phyloP scores from a whole-genome alignment of 129 eudicot species.

The Flaveria linearis region DNA sequence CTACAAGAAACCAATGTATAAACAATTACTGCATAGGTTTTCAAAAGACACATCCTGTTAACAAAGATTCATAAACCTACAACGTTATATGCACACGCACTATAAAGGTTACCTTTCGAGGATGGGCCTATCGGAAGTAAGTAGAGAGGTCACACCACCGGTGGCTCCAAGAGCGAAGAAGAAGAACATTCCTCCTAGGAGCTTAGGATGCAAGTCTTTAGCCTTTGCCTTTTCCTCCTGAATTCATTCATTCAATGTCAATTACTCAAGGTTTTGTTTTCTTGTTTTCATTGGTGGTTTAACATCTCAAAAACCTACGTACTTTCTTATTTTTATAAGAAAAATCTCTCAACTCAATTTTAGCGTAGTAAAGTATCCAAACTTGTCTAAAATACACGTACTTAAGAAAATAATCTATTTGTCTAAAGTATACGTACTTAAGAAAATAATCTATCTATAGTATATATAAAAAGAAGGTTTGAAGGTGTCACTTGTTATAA shows the following conservation, averaged over 20 bases:
- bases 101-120: slow-evolving; percentile 63
- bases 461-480: too few species aligned
- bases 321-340: background rate
- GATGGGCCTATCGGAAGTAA: slow-evolving; percentile 89
- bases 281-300: background rate
- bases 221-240: slow-evolving; percentile 98
- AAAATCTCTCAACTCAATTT: background rate
- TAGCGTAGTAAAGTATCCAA: background rate
- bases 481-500: too few species aligned
- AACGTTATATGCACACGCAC: slow-evolving; percentile 4
- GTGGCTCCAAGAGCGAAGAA: slow-evolving; percentile 96
- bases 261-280: background rate
- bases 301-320: background rate
- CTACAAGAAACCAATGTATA: slow-evolving; percentile 47
- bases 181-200: slow-evolving; percentile 93
- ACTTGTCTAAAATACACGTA: background rate
- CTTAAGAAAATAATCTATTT: too few species aligned
- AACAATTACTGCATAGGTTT: slow-evolving; percentile 15
- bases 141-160: slow-evolving; percentile 83
- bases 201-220: slow-evolving; percentile 97
- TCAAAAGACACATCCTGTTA: background rate
- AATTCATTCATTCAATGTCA: background rate
- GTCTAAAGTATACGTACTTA: too few species aligned
- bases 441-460: too few species aligned
- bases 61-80: background rate